Conservation (phyloP, 768 basidiomycete species). For the Serpula lacrymans region DNA sequence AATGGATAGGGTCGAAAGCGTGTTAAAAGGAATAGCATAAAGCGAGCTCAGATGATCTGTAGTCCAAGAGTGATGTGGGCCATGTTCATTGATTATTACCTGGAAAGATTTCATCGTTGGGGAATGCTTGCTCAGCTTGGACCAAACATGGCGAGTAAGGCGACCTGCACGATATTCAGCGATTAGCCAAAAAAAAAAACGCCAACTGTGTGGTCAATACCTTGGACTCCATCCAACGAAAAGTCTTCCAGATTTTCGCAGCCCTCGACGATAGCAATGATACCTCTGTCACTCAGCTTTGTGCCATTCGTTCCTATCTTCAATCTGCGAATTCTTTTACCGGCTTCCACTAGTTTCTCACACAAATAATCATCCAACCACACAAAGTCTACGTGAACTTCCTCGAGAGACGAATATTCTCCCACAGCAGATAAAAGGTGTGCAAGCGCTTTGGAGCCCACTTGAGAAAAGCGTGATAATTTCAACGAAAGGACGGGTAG, state of each 20-base stretch:
- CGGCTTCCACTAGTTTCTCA: slow-evolving; percentile 29
- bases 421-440: slow-evolving; percentile 21
- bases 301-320: slow-evolving; percentile 34
- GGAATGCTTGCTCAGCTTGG: slow-evolving; percentile 25
- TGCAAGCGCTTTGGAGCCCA: slow-evolving; percentile 28
- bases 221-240: slow-evolving; percentile 34
- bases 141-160: slow-evolving; percentile 33
- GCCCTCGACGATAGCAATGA: slow-evolving; percentile 30
- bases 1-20: slow-evolving; percentile 23
- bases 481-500: slow-evolving; percentile 26
- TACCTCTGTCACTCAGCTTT: slow-evolving; percentile 33
- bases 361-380: slow-evolving; percentile 39
- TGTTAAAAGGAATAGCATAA: slow-evolving; percentile 23
- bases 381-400: slow-evolving; percentile 31
- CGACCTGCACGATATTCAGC: slow-evolving; percentile 22
- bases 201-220: slow-evolving; percentile 12
- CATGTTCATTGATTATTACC: slow-evolving; percentile 28
- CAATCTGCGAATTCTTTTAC: slow-evolving; percentile 26
- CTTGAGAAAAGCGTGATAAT: slow-evolving; percentile 33
- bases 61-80: slow-evolving; percentile 38
- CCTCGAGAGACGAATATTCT: slow-evolving; percentile 30
- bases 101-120: slow-evolving; percentile 22
- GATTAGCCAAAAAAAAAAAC: neutral
- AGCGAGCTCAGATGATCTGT: slow-evolving; percentile 36
- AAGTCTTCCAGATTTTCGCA: slow-evolving; percentile 32